Evolutionary conservation across 179 eudicot species (phyloP), one percentile per base, ranked within the genome.

Genomic region (Nepenthes alata): DNA sequence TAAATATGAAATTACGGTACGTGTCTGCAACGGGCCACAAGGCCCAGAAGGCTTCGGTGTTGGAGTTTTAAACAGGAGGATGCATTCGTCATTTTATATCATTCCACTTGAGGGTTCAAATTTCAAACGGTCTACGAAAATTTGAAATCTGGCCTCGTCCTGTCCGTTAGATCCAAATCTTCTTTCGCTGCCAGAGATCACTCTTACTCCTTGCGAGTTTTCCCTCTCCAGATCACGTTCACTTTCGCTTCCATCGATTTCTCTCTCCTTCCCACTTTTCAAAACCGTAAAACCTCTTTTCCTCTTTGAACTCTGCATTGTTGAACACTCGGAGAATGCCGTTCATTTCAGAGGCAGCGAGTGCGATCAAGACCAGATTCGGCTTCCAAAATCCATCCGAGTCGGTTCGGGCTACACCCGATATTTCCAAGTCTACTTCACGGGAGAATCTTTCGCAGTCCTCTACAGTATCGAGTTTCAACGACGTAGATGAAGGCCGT

Each of bases 311-410:
- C 34, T 37, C 11, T 14, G 13, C 35, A 4, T 65, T 72, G 71
- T 69, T 73, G 49, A 65, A 55, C 34, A 41, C 66, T 25, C 77
- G 44, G 44, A 44, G 35, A 37, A 78, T 85, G 81, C 76, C 85
- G 35, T 80, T 80, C 65, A 65, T 83, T 37, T 68, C 88, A 3
- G 88, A 86, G 38, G 75, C 85, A 0, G 81, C 89, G 65, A 81
- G 79, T 35, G 84, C 95, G 0, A 71, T 81, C 52, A 91, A 80
- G 78, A 74, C 72, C 65, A 72, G 96, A n/a, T 67, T 86, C 50
- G 85, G 87, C 4, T 83, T 71, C 71, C 83, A 75, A 2, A 85
- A 86, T 58, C 79, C 72, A 35, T 55, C 80, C 37, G 88, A 83
- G 13, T 58, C 81, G 5, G 56, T 68, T 59, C 85, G 80, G 52